Evolutionary conservation across 108 stramenopile genomes (phyloP).

Genomic region (Nitzschia putrida): DNA sequence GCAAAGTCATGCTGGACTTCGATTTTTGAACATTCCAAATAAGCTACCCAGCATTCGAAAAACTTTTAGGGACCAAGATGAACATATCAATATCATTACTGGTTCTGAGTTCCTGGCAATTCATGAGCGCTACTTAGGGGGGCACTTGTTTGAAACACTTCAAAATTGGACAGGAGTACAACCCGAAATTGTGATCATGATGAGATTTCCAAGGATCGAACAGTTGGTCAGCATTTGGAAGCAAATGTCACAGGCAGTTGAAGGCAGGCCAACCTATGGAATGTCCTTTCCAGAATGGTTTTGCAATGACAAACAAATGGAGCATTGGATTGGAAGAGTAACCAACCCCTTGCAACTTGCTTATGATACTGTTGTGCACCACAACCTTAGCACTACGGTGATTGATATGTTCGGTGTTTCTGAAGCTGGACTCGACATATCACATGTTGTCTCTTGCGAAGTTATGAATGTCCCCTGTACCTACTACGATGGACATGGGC

Average conservation of each 20-base stretch:
- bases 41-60: constrained; percentile 7
- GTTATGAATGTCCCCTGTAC: constrained; percentile 1
- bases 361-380: neutral
- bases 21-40: neutral
- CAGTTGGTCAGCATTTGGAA: constrained; percentile 9
- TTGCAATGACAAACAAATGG: neutral
- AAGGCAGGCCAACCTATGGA: constrained; percentile 4
- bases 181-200: constrained; percentile 4
- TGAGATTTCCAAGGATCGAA: neutral
- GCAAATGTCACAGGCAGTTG: neutral
- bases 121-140: neutral
- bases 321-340: neutral
- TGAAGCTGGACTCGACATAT: neutral
- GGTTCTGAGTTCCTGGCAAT: neutral
- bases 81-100: neutral
- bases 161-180: neutral
- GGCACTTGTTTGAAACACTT: neutral
- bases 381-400: neutral
- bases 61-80: neutral
- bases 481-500: neutral
- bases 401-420: neutral
- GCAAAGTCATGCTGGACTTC: neutral
- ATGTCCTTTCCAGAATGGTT: neutral
- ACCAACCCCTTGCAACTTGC: neutral
- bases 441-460: constrained; percentile 1